Percentiles rank a stretch among this genome's conserved stretches.
Evolutionary conservation across 768 basidiomycete genomes (phyloP).

Genomic region (Tubosaeta brunneosetosa): DNA sequence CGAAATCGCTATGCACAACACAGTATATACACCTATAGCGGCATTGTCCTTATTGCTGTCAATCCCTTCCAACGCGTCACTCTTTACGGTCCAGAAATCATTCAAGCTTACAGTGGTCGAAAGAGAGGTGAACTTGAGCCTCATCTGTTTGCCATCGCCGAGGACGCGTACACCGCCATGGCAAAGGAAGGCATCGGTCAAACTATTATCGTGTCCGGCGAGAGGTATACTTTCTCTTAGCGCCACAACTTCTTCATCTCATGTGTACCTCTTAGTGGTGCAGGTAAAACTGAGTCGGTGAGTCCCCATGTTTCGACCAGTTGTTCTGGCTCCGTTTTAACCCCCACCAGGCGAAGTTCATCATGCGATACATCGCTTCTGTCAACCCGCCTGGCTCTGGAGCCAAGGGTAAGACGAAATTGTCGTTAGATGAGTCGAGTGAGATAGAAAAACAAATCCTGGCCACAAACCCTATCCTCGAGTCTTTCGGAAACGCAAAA

Average conservation of each 20-base stretch:
- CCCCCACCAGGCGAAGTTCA: constrained; percentile 79
- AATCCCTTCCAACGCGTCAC: constrained; percentile 98
- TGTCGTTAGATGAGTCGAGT: constrained; percentile 78
- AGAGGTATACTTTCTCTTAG: constrained; percentile 58
- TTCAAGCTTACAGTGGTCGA: constrained; percentile 92
- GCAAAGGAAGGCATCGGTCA: constrained; percentile 89
- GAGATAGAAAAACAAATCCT: constrained; percentile 97
- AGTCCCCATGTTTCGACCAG: constrained; percentile 19
- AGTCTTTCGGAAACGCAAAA: constrained; percentile 99
- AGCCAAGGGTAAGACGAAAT: constrained; percentile 61
- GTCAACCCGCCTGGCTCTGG: constrained; percentile 78
- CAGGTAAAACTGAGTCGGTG: constrained; percentile 98
- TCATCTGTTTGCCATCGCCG: constrained; percentile 97
- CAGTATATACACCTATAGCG: constrained; percentile 98
- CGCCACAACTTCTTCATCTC: constrained; percentile 6
- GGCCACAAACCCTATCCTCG: constrained; percentile 98
- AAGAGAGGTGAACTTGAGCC: constrained; percentile 94
- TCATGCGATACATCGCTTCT: constrained; percentile 98
- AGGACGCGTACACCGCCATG: constrained; percentile 99
- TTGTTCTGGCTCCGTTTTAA: constrained; percentile 1
- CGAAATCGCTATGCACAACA: constrained; percentile 95
- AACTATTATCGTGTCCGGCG: constrained; percentile 98
- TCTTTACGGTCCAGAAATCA: constrained; percentile 94
- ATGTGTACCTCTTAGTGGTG: constrained; percentile 61
- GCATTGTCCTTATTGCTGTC: constrained; percentile 97